Conservation (phyloP, 106 monocot genomes). For the Dioscorea zingiberensis region DNA sequence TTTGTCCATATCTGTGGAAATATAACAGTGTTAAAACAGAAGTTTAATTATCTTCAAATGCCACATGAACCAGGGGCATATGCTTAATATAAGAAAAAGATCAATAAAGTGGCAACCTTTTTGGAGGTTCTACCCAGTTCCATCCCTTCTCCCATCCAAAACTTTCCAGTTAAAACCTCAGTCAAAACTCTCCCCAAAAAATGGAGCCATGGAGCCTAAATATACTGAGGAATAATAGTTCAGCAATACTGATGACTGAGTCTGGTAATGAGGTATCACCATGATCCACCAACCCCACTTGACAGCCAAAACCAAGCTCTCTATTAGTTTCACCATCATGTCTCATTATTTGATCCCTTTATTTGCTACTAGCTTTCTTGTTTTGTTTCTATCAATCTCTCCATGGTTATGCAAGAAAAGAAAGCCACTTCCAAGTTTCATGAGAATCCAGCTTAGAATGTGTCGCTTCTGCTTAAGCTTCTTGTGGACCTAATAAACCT, state of each 20-base stretch:
- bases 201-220: neutral
- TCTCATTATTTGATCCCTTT: neutral
- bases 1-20: no score
- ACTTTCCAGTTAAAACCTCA: neutral
- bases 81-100: no score
- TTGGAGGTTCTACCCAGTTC: neutral
- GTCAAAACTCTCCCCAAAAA: neutral
- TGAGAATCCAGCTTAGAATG: neutral
- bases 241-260: neutral
- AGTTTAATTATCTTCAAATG: no score
- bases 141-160: neutral
- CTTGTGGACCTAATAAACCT: neutral
- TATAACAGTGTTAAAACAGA: no score
- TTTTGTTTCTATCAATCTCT: neutral
- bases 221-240: neutral
- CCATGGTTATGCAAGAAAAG: neutral
- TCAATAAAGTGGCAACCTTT: no score
- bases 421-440: neutral
- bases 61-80: no score
- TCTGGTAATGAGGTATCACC: neutral
- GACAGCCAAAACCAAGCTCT: neutral
- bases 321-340: neutral
- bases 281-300: neutral
- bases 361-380: neutral
- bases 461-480: slow-evolving; percentile 1